These are phyloP conservation scores for Xerocomus brunneocitrinus DNA, from an alignment of 768 basidiomycete genomes.

Conservation along the genomic window DNA sequence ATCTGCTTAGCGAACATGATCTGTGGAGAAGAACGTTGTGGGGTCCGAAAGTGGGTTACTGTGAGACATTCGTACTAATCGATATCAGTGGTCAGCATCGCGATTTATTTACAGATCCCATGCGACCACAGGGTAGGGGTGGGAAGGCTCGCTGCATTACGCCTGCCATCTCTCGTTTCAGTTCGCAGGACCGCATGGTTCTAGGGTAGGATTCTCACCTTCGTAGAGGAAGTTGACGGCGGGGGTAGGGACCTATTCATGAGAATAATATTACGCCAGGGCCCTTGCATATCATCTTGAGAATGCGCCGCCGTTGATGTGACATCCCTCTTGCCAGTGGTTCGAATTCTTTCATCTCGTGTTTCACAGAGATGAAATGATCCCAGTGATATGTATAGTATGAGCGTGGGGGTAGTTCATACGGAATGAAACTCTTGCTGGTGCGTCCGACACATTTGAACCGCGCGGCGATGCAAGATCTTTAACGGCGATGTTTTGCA, in stretches of 20 bases:
- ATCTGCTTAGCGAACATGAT: conserved; percentile 8
- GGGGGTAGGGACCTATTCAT: background rate
- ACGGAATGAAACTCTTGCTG: background rate
- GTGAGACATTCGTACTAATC: conserved; percentile 8
- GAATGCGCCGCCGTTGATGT: conserved; percentile 9
- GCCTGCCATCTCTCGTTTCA: background rate
- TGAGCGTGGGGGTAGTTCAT: background rate
- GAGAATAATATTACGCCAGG: conserved; percentile 4
- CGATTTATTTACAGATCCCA: conserved; percentile 1
- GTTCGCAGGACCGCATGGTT: background rate
- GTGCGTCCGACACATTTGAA: conserved; percentile 3
- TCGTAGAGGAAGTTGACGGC: conserved; percentile 1
- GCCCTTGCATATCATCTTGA: conserved; percentile 1
- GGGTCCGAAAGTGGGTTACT: conserved; percentile 18
- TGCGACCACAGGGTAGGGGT: background rate
- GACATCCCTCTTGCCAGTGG: background rate
- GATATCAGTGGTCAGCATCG: background rate
- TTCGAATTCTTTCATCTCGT: conserved; percentile 14
- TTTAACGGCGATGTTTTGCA: background rate
- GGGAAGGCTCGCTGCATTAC: too few relatives aligned
- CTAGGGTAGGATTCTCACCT: conserved; percentile 1
- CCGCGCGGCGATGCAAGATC: background rate
- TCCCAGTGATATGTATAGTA: background rate
- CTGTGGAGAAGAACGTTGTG: conserved; percentile 22
- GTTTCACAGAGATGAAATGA: conserved; percentile 25